These are phyloP conservation scores for Porphyridium purpureum DNA, from an alignment of 23 red algal genomes.

Conservation along the genomic window DNA sequence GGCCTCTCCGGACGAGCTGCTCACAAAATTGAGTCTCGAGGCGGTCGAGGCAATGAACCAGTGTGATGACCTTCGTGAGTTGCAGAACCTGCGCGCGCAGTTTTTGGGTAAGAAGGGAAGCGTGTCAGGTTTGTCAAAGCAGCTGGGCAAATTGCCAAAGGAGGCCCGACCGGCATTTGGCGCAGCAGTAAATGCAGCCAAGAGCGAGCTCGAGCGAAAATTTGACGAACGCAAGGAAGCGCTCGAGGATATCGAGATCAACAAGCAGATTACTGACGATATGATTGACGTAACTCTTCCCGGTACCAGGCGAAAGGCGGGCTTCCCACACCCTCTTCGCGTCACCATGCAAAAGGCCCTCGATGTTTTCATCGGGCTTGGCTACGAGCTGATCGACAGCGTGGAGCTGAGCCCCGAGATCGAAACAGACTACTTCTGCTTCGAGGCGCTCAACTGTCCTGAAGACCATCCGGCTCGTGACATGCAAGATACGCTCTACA, in stretches of 20 bases:
- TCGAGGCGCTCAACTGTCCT: conserved; percentile 58
- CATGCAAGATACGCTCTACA: conserved; percentile 76
- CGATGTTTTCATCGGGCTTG: conserved; percentile 32
- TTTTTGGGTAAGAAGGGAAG: conserved; percentile 60
- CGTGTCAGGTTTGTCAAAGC: conserved; percentile 32
- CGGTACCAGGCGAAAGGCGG: conserved; percentile 14
- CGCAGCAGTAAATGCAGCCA: conserved; percentile 45
- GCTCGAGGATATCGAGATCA: conserved; percentile 1
- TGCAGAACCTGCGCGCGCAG: conserved; percentile 27
- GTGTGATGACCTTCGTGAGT: conserved; percentile 7
- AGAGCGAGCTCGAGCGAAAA: conserved; percentile 10
- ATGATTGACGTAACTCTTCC: conserved; percentile 66
- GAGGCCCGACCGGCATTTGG: conserved; percentile 34
- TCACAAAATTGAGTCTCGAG: too few relatives aligned
- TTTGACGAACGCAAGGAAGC: conserved; percentile 24
- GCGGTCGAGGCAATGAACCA: too few relatives aligned
- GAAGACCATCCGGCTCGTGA: conserved; percentile 54
- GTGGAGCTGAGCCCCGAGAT: conserved; percentile 35
- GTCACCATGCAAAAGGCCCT: conserved; percentile 36
- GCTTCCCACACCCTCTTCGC: conserved; percentile 40
- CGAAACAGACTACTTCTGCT: conserved; percentile 67
- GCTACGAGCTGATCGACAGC: conserved; percentile 54
- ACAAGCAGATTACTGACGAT: conserved; percentile 12
- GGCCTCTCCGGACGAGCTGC: too few relatives aligned
- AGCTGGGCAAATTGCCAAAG: conserved; percentile 21